Base-by-base conservation (phyloP, 176 grass and related monocot species). In the Carex pumila region DNA sequence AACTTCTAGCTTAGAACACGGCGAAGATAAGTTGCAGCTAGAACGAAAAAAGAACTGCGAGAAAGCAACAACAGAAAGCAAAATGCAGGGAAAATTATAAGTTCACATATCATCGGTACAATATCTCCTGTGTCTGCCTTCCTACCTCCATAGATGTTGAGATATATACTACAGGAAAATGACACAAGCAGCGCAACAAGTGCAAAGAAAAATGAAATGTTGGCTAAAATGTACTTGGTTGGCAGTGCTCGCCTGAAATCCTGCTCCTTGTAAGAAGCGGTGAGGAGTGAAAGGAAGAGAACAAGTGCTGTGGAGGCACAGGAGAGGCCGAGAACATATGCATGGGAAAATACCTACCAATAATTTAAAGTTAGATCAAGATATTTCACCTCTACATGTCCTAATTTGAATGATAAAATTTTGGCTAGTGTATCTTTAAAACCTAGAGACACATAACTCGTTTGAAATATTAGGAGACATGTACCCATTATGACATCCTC, bases 231-330 rank as follows among this genome's bases (percentile, higher is more conserved):
- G 59, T 71, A 88, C 63, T 84, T 84, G 4, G 25, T 62, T 7
- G 86, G 81, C 18, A 84, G 8, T 10, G 62, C 37, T 25, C 61
- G 61, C 25, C 81, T 67, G 62, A 88, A 88, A 57, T 88, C 72
- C 5, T 19, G 31, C 81, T 84, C 71, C 25, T 69, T 84, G 86
- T 88, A 88, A 25, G 81, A 50, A 34, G 71, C 70, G 72, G 60
- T 88, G 32, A 84, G 2, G 14, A 88, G 31, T n/a, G 86, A 88
- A 55, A 88, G 37, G 61, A 88, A 88, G 9, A 79, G 72, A 11
- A 88, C 81, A 19, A 88, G 34, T 12, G 86, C 56, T 0, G 72
- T 62, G 5, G 86, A 21, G 13, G 86, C 81, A 56, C 73, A 79
- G 3, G 71, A 79, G 41, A 84, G 47, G 19, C 86, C 86, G 29